Conservation (phyloP, 345 rosid genomes). For the Trapa bicornis region DNA sequence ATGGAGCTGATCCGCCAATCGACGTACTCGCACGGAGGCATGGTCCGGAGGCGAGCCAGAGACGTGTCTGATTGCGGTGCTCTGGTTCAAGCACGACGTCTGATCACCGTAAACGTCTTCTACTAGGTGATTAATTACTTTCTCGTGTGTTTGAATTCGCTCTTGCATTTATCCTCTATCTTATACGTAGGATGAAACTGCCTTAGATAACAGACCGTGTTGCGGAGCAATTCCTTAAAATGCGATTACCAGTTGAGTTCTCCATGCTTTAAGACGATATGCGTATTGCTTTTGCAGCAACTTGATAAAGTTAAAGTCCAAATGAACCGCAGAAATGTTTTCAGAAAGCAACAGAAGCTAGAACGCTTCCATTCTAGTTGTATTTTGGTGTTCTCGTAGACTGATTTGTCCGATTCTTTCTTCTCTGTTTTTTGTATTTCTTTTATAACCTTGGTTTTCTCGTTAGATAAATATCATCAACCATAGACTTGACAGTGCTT, state of each 20-base stretch:
- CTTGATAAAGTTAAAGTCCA: neutral
- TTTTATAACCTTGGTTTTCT: neutral
- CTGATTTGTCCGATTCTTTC: too few species aligned
- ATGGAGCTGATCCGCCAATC: slow-evolving; percentile 7
- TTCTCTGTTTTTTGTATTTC: too few species aligned
- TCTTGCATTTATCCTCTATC: neutral
- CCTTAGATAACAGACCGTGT: neutral
- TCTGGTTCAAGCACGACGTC: slow-evolving; percentile 87
- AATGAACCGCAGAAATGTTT: neutral
- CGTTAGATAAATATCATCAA: neutral
- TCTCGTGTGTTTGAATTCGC: slow-evolving; percentile 12
- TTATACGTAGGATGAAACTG: neutral
- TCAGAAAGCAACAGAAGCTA: neutral
- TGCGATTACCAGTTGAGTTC: neutral
- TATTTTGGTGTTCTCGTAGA: neutral
- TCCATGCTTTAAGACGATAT: neutral
- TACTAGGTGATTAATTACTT: slow-evolving; percentile 49
- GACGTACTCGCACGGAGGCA: neutral
- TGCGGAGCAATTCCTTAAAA: neutral
- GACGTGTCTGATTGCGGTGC: slow-evolving; percentile 34
- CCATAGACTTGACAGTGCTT: neutral
- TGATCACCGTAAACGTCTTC: slow-evolving; percentile 66
- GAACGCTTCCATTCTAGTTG: neutral
- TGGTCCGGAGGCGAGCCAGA: neutral
- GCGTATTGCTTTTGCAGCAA: neutral